A percentile compares a stretch with the other conserved stretches of the same genome.
Conservation (phyloP, 441 rosid genomes). For the Sinapis alba region DNA sequence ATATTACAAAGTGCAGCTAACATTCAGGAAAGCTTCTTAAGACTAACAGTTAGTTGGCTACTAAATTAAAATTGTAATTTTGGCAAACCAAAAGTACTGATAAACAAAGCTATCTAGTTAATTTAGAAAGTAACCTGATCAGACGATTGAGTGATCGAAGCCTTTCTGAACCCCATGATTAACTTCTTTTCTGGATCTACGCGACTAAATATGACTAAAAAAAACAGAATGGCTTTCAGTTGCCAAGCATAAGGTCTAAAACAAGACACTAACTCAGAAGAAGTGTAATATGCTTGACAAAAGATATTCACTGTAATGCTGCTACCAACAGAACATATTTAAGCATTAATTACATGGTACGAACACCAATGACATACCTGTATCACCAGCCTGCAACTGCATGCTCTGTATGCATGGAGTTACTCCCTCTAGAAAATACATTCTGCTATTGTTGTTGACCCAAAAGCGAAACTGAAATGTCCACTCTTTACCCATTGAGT, state of each 20-base stretch:
- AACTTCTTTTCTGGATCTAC: slow-evolving; percentile 93
- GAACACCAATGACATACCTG: slow-evolving; percentile 53
- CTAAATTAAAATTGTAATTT: background rate
- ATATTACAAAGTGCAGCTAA: slow-evolving; percentile 15
- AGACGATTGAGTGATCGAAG: slow-evolving; percentile 64
- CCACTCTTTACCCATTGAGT: slow-evolving; percentile 97
- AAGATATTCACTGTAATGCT: slow-evolving; percentile 13
- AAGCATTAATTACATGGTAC: slow-evolving; percentile 27
- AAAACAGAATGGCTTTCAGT: slow-evolving; percentile 37
- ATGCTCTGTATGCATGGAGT: slow-evolving; percentile 93
- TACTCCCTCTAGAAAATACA: slow-evolving; percentile 97
- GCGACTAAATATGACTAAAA: slow-evolving; percentile 94
- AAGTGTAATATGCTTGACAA: slow-evolving; percentile 22
- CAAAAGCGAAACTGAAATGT: slow-evolving; percentile 96
- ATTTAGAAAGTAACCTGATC: slow-evolving; percentile 69
- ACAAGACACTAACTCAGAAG: slow-evolving; percentile 16
- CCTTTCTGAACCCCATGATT: slow-evolving; percentile 97
- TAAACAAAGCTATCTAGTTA: slow-evolving; percentile 23
- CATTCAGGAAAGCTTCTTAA: slow-evolving; percentile 19
- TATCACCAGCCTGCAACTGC: slow-evolving; percentile 98
- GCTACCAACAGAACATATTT: background rate
- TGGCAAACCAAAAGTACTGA: background rate
- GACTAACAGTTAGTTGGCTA: slow-evolving; percentile 9
- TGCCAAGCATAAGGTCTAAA: slow-evolving; percentile 39
- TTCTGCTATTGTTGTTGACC: slow-evolving; percentile 93